phyloP scores from a whole-genome alignment of 257 asterid genomes.

The Euphrasia confusa region DNA sequence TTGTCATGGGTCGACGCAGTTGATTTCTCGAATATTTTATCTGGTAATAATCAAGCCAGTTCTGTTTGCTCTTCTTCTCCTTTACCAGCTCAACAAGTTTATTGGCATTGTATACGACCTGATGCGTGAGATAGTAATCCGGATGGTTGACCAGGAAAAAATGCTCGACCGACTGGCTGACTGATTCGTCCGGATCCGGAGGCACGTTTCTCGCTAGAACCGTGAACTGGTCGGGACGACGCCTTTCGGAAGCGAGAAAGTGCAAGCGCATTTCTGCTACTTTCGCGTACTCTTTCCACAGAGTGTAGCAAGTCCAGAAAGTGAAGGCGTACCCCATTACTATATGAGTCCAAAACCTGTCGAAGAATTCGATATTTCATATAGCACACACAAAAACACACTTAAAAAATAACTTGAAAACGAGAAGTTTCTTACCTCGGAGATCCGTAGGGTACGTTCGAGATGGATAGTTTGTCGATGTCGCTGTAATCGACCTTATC shows the following conservation, averaged over 20 bases:
- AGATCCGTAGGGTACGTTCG: constrained; percentile 72
- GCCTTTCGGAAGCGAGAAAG: constrained; percentile 81
- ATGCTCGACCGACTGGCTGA: constrained; percentile 76
- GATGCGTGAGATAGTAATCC: constrained; percentile 75
- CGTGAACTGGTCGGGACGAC: constrained; percentile 94
- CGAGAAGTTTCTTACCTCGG: constrained; percentile 38
- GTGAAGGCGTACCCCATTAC: constrained; percentile 93
- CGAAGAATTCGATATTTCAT: not conserved
- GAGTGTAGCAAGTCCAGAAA: constrained; percentile 84
- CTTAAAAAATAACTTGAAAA: not conserved
- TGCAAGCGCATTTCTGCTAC: constrained; percentile 75
- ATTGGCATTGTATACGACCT: constrained; percentile 84
- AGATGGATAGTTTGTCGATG: constrained; percentile 92
- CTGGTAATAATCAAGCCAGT: constrained; percentile 86
- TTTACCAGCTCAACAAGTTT: constrained; percentile 75
- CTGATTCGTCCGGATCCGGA: constrained; percentile 78
- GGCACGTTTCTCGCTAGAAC: constrained; percentile 90
- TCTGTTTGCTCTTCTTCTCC: constrained; percentile 70
- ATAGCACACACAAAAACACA: not conserved
- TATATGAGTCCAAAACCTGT: constrained; percentile 95
- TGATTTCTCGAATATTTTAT: constrained; percentile 66
- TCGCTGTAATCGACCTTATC: constrained; percentile 46
- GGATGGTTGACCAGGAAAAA: constrained; percentile 97
- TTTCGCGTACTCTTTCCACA: constrained; percentile 56
- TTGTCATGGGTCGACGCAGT: constrained; percentile 56